phyloP scores from a whole-genome alignment of 2,329 filamentous ascomycete genomes.

The Pseudocercospora crystallina region DNA sequence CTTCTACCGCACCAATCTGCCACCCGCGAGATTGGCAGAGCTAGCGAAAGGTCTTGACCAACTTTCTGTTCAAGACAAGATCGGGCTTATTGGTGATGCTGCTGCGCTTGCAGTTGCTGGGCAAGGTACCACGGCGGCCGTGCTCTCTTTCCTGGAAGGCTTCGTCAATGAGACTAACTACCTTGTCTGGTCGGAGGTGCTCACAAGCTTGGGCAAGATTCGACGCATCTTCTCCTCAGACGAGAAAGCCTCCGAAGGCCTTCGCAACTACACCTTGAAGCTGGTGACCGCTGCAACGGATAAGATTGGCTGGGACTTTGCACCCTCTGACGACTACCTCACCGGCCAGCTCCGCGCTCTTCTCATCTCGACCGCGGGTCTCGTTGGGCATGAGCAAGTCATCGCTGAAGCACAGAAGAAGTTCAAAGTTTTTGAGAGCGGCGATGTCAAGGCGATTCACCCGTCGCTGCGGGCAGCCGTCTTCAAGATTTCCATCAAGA shows the following conservation, averaged over 20 bases:
- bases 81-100: slow-evolving; percentile 86
- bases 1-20: slow-evolving; percentile 92
- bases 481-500: slow-evolving; percentile 75
- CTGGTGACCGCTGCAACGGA: slow-evolving; percentile 74
- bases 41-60: slow-evolving; percentile 74
- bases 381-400: slow-evolving; percentile 70
- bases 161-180: slow-evolving; percentile 80
- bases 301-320: slow-evolving; percentile 81
- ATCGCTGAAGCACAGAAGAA: slow-evolving; percentile 72
- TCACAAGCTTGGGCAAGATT: slow-evolving; percentile 72
- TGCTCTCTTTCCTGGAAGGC: slow-evolving; percentile 82
- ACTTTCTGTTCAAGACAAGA: slow-evolving; percentile 84
- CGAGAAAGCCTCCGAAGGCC: slow-evolving; percentile 65
- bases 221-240: slow-evolving; percentile 84
- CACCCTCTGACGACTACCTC: slow-evolving; percentile 76
- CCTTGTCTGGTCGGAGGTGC: slow-evolving; percentile 83
- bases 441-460: slow-evolving; percentile 69
- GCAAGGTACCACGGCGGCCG: slow-evolving; percentile 74
- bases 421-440: slow-evolving; percentile 75
- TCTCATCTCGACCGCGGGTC: slow-evolving; percentile 72
- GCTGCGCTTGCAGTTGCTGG: slow-evolving; percentile 86
- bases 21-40: slow-evolving; percentile 75
- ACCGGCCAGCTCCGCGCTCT: slow-evolving; percentile 79
- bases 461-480: slow-evolving; percentile 78
- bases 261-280: slow-evolving; percentile 77